phyloP scores from a whole-genome alignment of 2,329 filamentous ascomycete species.

The Rasamsonia emersonii region DNA sequence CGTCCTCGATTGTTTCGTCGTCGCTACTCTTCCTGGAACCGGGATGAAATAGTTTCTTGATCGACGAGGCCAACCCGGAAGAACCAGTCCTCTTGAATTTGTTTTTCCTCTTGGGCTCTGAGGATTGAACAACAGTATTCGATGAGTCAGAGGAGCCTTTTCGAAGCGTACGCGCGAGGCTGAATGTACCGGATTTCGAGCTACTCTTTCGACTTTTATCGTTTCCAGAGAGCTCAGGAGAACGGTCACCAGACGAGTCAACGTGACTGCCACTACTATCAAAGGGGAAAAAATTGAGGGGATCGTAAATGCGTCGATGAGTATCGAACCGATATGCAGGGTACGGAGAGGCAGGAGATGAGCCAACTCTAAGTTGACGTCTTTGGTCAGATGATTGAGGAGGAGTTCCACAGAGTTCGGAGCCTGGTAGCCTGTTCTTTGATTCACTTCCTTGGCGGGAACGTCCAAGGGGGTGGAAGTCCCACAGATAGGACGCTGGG shows the following conservation, averaged over 20 bases:
- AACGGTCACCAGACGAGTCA: background rate
- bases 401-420: too few relatives aligned
- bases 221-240: background rate
- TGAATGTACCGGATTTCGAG: background rate
- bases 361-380: too few relatives aligned
- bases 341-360: too few relatives aligned
- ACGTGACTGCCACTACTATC: background rate
- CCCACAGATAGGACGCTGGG: too few relatives aligned
- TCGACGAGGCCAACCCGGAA: constrained; percentile 6
- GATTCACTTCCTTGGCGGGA: too few relatives aligned
- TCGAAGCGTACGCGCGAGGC: too few relatives aligned
- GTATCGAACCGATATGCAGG: background rate
- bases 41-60: constrained; percentile 9
- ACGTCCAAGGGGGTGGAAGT: too few relatives aligned
- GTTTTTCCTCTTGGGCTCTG: constrained; percentile 1
- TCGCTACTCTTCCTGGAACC: constrained; percentile 5
- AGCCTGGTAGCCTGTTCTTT: too few relatives aligned
- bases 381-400: too few relatives aligned
- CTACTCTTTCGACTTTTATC: background rate
- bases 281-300: background rate
- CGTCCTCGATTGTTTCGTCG: too few relatives aligned
- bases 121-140: background rate
- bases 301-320: background rate
- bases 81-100: constrained; percentile 7
- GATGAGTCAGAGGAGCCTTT: constrained; percentile 1